Conservation (phyloP, 2,329 filamentous ascomycete genomes). For the Stagonosporopsis cucurbitacearum region DNA sequence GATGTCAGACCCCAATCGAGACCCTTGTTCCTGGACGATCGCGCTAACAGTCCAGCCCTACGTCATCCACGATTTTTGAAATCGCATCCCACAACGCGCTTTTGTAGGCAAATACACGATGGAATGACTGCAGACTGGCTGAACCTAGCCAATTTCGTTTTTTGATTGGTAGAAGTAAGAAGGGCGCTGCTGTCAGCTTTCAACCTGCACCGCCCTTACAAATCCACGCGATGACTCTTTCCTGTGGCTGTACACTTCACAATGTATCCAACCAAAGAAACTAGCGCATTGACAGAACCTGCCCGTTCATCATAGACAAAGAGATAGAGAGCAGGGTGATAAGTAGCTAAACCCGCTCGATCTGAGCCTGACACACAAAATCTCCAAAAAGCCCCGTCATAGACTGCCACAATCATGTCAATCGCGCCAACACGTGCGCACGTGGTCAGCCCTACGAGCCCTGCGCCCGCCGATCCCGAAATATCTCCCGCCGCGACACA, state of each 20-base stretch:
- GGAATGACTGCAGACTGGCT: neutral
- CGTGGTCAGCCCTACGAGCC: slow-evolving; percentile 36
- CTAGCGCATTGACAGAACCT: neutral
- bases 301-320: slow-evolving; percentile 11
- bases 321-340: neutral
- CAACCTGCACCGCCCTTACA: slow-evolving; percentile 36
- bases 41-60: slow-evolving; percentile 36
- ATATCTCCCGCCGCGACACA: slow-evolving; percentile 17
- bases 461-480: slow-evolving; percentile 24
- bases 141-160: neutral
- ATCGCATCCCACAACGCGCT: slow-evolving; percentile 14
- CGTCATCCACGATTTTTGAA: slow-evolving; percentile 19
- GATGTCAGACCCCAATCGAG: slow-evolving; percentile 19
- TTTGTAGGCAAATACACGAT: neutral
- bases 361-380: neutral
- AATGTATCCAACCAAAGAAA: slow-evolving; percentile 2
- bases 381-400: neutral
- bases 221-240: slow-evolving; percentile 45
- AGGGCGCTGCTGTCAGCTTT: slow-evolving; percentile 27
- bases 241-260: slow-evolving; percentile 40
- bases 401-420: slow-evolving; percentile 25
- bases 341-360: slow-evolving; percentile 2
- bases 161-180: slow-evolving; percentile 1
- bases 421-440: slow-evolving; percentile 46
- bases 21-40: slow-evolving; percentile 32